These are phyloP conservation scores for Crithidia fasciculata DNA, from an alignment of 208 protist genomes.

Conservation along the genomic window DNA sequence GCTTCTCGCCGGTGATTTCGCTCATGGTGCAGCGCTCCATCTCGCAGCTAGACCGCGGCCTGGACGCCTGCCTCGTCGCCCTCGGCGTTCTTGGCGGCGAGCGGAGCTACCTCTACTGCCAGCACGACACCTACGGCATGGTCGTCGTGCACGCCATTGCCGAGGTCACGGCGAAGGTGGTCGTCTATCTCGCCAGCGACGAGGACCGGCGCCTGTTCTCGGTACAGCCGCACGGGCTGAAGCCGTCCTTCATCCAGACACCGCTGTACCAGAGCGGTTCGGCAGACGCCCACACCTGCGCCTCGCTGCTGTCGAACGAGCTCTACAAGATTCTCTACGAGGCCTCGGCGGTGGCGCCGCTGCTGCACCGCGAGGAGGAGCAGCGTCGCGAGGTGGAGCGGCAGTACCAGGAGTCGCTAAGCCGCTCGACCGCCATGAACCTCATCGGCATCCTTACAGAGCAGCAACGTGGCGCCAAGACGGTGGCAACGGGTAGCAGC, in stretches of 20 bases:
- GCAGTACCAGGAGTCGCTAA: conserved; percentile 42
- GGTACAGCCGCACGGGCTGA: conserved; percentile 62
- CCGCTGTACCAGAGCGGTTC: conserved; percentile 62
- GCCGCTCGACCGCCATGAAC: conserved; percentile 44
- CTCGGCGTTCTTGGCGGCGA: conserved; percentile 85
- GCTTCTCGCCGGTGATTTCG: conserved; percentile 66
- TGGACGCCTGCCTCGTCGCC: conserved; percentile 79
- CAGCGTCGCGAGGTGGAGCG: conserved; percentile 55
- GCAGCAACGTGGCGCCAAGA: conserved; percentile 7
- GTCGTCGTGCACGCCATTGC: conserved; percentile 81
- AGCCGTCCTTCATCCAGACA: conserved; percentile 83
- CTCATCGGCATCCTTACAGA: conserved; percentile 48
- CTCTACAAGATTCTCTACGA: conserved; percentile 69
- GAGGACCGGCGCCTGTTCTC: conserved; percentile 72
- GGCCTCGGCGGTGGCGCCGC: conserved; percentile 60
- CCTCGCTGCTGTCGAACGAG: conserved; percentile 55
- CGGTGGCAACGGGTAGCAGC: background rate
- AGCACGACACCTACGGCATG: conserved; percentile 83
- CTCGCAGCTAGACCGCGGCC: conserved; percentile 50
- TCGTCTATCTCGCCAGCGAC: conserved; percentile 80
- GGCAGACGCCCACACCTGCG: conserved; percentile 57
- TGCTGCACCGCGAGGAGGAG: conserved; percentile 67
- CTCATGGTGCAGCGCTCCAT: conserved; percentile 77
- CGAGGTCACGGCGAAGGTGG: conserved; percentile 64
- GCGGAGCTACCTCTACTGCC: conserved; percentile 81